Base-by-base conservation (phyloP, 805 yeast genomes). In the Cyberlindnera subsufficiens region DNA sequence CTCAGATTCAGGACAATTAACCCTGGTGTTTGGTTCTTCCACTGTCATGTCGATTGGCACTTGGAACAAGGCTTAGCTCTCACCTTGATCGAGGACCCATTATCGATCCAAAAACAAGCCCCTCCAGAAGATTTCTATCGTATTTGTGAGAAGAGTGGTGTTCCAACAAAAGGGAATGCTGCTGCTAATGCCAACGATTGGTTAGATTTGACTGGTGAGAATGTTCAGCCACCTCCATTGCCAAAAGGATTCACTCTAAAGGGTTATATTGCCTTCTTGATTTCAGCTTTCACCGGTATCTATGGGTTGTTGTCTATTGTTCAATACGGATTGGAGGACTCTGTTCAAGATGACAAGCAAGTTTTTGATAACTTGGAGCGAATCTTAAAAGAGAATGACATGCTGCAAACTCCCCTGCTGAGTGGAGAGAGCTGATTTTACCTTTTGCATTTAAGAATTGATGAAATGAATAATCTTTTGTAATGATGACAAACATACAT, bases 21-120 rank as follows among this genome's bases (percentile, higher is more conserved):
- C 56, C 96, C 96, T 3, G 97, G 97, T 44, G 81, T 88, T 20
- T 90, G 96, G 96, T 77, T 84, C 47, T 85, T 89, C 80, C 97
- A 89, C 61, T 89, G 97, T 64, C 96, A 86, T 58, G 77, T 85
- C 42, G 91, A 85, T 56, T 85, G 89, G 83, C 95, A 85, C 64
- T 74, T 85, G 60, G 82, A 79, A 52, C 93, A 85, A 66, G 95
- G 95, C 25, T 69, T 85, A 42, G 90, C 90, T 7, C 68, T 83
- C 40, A 76, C 78, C 2, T 74, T 85, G 31, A 68, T 85, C 34
- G 95, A 85, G 61, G 86, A 84, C 27, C 91, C 93, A 17, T 54
- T 67, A 40, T 66, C 68, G 30, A 58, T 83, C 30, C 61, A 70
- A 45, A 42, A 58, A 20, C 71, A 70, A 41, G 42, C 59, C 9